Base-by-base conservation (phyloP, 2,329 filamentous ascomycete genomes). In the Aspergillus tanneri region DNA sequence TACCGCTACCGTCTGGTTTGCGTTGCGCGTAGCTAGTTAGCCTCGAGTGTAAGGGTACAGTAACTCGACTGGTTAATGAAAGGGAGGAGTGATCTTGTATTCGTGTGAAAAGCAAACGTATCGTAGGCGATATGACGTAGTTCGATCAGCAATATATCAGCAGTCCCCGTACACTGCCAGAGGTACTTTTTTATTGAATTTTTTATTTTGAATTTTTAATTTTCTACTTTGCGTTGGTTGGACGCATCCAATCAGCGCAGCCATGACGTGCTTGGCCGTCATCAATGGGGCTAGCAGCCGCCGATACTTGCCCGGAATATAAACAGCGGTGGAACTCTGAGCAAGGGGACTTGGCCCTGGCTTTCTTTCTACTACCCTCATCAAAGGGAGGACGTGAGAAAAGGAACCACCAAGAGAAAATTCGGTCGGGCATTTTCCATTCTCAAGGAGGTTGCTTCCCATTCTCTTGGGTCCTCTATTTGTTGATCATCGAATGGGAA, bases 261-360 rank as follows among this genome's bases (percentile, higher is more conserved):
- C 22, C 27, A 50, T 54, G 54, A 52, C 53, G 51, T 54, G 48
- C 51, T 50, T 41, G 49, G 22, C 48, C 53, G 51, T 48, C 50
- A 50, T 52, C 38, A 18, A 16, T 34, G 30, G 30, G 14, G 30
- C 18, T 27, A 24, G 22, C 21, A 36, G 40, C 19, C 43, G 46
- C n/a, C 43, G 45, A 46, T 50, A 34, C 36, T 49, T 49, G 23
- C 28, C 41, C 47, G 34, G 35, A 44, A 23, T 16, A 39, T 40
- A 27, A 45, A 34, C 41, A 27, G 39, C 35, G 36, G 42, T 42
- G 39, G 39, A 28, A 21, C 39, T 14, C 9, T 21, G 24, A 42
- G 39, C 23, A 42, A 42, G 39, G 39, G 39, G 14, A 28, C 28
- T 21, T 45, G 43, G 34, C 32, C 32, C 28, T 32, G n/a, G n/a